phyloP scores from a whole-genome alignment of 2,329 filamentous ascomycete genomes.

The Cercospora nicotianae region DNA sequence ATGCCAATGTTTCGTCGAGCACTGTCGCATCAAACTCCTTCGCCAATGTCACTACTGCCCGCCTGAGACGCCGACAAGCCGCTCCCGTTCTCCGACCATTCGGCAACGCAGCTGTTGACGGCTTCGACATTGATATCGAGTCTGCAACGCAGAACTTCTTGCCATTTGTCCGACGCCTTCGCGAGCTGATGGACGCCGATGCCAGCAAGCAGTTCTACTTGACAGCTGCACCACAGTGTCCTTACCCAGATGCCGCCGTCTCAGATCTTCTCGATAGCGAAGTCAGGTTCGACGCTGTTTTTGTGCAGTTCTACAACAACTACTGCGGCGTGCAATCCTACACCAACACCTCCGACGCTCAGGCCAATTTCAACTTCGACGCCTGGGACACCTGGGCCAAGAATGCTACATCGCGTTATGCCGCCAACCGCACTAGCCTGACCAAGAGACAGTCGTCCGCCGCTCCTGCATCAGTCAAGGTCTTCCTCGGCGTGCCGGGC shows the following conservation, averaged over 20 bases:
- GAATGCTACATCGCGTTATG: constrained; percentile 21
- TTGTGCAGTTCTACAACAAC: constrained; percentile 50
- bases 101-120: constrained; percentile 64
- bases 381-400: constrained; percentile 48
- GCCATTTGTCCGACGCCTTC: constrained; percentile 46
- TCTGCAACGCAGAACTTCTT: constrained; percentile 59
- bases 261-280: constrained; percentile 54
- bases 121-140: constrained; percentile 78
- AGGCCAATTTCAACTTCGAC: constrained; percentile 51
- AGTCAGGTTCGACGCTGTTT: constrained; percentile 57
- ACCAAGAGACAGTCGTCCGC: constrained; percentile 4
- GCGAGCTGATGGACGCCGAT: constrained; percentile 34
- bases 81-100: constrained; percentile 61
- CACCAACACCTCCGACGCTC: constrained; percentile 44
- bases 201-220: constrained; percentile 47
- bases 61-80: not conserved
- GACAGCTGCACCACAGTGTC: constrained; percentile 45
- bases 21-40: constrained; percentile 6
- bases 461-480: constrained; percentile 29
- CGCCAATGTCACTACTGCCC: not conserved
- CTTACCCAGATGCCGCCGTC: constrained; percentile 40
- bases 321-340: constrained; percentile 46
- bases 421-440: constrained; percentile 24
- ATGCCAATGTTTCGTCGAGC: not conserved
- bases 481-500: constrained; percentile 41